A percentile compares a stretch with the other conserved stretches of the same genome.
Conservation (phyloP, 768 basidiomycete species). For the Trametes villosa region DNA sequence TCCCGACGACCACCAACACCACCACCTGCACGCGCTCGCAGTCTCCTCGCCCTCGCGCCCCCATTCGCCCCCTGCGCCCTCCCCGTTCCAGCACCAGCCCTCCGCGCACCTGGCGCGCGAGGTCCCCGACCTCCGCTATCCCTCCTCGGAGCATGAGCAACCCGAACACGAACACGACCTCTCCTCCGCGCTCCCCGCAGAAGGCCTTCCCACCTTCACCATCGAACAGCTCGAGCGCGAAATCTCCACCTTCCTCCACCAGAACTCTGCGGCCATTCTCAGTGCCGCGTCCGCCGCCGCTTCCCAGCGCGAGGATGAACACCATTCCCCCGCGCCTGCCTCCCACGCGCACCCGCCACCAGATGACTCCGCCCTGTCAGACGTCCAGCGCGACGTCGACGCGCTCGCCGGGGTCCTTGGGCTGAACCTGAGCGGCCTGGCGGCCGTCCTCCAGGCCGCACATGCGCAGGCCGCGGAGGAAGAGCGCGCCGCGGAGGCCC, state of each 20-base stretch:
- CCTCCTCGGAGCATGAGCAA: conserved; percentile 40
- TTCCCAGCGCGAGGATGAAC: conserved; percentile 3
- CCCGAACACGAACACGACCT: conserved; percentile 41
- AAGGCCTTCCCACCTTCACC: conserved; percentile 39
- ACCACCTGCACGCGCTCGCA: conserved; percentile 27
- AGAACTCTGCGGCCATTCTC: conserved; percentile 62
- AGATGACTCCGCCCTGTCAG: conserved; percentile 11
- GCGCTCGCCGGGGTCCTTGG: conserved; percentile 32
- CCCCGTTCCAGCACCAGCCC: conserved; percentile 23
- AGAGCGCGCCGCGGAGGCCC: conserved; percentile 47
- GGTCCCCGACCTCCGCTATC: conserved; percentile 41
- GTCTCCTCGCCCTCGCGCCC: conserved; percentile 24
- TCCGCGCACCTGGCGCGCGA: conserved; percentile 28
- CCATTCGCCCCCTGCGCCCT: conserved; percentile 26
- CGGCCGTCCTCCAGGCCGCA: conserved; percentile 81
- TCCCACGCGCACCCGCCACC: conserved; percentile 37
- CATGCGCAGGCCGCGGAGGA: conserved; percentile 61
- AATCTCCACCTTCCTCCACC: conserved; percentile 73
- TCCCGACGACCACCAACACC: conserved; percentile 54
- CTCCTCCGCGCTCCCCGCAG: conserved; percentile 30
- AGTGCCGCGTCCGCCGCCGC: conserved; percentile 8
- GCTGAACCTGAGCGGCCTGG: conserved; percentile 64
- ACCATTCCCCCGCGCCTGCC: conserved; percentile 56
- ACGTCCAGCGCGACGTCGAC: conserved; percentile 29
- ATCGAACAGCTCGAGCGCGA: conserved; percentile 80